Conservation (phyloP, 306 rosid genomes). For the Sophora flavescens region DNA sequence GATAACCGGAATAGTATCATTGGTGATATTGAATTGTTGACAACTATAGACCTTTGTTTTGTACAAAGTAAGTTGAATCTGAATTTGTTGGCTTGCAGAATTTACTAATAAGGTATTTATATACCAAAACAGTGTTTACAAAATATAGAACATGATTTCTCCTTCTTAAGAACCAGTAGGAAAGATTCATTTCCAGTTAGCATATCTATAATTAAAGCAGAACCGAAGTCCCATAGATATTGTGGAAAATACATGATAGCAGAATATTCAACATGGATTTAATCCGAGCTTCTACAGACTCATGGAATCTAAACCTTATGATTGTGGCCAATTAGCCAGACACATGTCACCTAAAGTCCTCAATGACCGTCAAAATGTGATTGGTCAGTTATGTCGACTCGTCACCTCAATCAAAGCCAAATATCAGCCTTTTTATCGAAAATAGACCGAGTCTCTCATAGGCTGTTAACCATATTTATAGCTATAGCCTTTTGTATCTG, state of each 20-base stretch:
- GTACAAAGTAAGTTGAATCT: background rate
- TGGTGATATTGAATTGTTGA: background rate
- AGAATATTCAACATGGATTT: background rate
- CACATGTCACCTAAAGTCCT: background rate
- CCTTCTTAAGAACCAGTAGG: background rate
- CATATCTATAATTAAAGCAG: background rate
- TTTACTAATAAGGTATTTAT: background rate
- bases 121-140: background rate
- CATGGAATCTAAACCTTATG: background rate
- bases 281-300: background rate
- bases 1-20: background rate
- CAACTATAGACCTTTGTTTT: background rate
- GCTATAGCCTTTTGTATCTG: background rate
- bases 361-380: background rate
- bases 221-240: background rate
- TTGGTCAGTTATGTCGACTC: background rate
- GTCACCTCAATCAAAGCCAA: background rate
- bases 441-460: background rate
- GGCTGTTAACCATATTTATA: background rate
- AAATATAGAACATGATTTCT: background rate
- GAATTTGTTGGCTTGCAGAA: background rate
- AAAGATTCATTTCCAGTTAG: background rate
- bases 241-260: background rate
- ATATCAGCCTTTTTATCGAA: background rate
- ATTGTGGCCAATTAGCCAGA: background rate